Conservation (phyloP, 2,329 filamentous ascomycete species). For the Alternaria sp. region DNA sequence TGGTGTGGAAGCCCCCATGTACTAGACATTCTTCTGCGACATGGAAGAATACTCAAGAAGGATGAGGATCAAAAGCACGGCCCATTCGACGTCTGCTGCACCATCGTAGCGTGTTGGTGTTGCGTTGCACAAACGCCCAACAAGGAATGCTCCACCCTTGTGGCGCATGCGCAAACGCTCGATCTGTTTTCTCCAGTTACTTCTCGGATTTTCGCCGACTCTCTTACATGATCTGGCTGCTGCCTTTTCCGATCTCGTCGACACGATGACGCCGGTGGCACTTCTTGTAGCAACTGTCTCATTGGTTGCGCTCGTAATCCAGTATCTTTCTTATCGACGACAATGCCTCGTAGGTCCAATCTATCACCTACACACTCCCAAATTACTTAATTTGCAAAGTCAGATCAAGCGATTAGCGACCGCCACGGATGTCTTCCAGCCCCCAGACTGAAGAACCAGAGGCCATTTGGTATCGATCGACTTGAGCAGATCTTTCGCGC, state of each 20-base stretch:
- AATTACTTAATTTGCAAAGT: background rate
- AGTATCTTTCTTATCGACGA: background rate
- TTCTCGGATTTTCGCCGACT: background rate
- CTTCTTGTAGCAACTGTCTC: background rate
- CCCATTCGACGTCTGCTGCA: background rate
- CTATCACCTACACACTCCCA: background rate
- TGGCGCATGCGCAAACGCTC: background rate
- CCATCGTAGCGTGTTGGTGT: background rate
- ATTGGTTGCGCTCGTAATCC: background rate
- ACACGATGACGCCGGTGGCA: background rate
- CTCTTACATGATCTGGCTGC: background rate
- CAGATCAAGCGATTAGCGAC: conserved; percentile 16
- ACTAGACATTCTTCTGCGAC: background rate
- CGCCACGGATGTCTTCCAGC: conserved; percentile 23
- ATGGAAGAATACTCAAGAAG: background rate
- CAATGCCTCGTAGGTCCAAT: background rate
- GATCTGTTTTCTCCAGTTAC: background rate
- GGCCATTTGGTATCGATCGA: conserved; percentile 28
- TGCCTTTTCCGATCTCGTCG: background rate
- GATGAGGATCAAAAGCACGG: background rate
- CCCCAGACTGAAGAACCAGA: conserved; percentile 25
- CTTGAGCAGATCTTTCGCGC: conserved; percentile 31
- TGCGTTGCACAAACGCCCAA: background rate
- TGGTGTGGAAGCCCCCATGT: background rate
- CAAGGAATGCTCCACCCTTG: background rate